phyloP scores from a whole-genome alignment of 1,284 basidiomycete species.

The Irpex lacteus region DNA sequence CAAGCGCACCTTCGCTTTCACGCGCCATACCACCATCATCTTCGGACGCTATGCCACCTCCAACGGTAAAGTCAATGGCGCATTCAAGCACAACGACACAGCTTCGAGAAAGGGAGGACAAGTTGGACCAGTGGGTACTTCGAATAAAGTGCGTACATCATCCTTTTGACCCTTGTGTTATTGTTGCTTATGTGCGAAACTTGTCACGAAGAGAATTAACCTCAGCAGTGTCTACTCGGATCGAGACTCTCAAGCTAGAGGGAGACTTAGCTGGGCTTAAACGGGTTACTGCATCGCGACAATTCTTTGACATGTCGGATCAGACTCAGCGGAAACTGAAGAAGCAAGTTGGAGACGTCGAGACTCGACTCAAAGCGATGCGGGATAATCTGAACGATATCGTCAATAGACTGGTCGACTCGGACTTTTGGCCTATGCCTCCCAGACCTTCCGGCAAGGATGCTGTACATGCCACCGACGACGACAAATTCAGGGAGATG shows the following conservation, averaged over 20 bases:
- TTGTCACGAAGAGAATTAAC: conserved; percentile 20
- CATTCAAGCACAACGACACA: not conserved
- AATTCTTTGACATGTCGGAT: conserved; percentile 16
- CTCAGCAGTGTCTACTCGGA: conserved; percentile 24
- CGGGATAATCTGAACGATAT: conserved; percentile 26
- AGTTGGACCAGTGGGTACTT: conserved; percentile 27
- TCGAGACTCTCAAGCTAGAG: conserved; percentile 23
- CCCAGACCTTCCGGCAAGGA: conserved; percentile 20
- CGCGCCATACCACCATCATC: not conserved
- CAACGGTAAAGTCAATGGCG: not conserved
- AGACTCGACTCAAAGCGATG: conserved; percentile 24
- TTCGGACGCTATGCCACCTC: conserved; percentile 4
- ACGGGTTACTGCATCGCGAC: conserved; percentile 18
- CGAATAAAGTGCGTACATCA: conserved; percentile 28
- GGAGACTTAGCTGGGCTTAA: conserved; percentile 21
- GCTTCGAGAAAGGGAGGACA: conserved; percentile 16
- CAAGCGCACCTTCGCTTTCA: not conserved
- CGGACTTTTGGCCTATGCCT: conserved; percentile 35
- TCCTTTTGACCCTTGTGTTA: not conserved
- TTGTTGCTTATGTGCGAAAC: not conserved
- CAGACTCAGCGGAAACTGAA: conserved; percentile 20
- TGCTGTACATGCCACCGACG: conserved; percentile 13
- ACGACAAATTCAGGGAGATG: conserved; percentile 27
- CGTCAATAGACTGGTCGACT: conserved; percentile 30
- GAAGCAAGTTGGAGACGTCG: conserved; percentile 23